Evolutionary conservation across 208 protist genomes (phyloP).

Genomic region (Trypanosoma caninum): DNA sequence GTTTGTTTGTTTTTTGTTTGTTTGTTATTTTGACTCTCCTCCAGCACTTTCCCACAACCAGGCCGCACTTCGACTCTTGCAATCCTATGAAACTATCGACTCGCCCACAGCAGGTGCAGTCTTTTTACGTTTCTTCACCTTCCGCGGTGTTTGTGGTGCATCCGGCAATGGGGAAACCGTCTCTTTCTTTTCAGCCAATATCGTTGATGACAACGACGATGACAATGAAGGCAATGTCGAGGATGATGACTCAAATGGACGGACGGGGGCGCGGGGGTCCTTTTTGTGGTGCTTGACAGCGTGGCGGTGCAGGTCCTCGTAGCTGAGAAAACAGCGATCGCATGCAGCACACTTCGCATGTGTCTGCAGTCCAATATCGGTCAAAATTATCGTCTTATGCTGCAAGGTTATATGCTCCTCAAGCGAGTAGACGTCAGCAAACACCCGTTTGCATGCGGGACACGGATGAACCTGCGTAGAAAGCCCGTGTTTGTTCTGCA

Average conservation of each 20-base stretch:
- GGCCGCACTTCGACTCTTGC: too few species aligned
- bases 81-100: not conserved
- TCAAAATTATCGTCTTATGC: conserved; percentile 41
- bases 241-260: conserved; percentile 28
- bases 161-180: not conserved
- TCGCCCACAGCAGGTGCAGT: not conserved
- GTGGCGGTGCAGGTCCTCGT: conserved; percentile 59
- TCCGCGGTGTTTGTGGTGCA: conserved; percentile 12
- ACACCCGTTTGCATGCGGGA: conserved; percentile 79
- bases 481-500: conserved; percentile 50
- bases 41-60: not conserved
- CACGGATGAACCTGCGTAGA: conserved; percentile 53
- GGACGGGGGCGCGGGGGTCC: conserved; percentile 37
- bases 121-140: conserved; percentile 21
- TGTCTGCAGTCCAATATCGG: conserved; percentile 46
- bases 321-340: conserved; percentile 52
- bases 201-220: not conserved
- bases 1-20: too few species aligned
- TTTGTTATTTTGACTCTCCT: too few species aligned
- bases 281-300: conserved; percentile 71
- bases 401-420: conserved; percentile 48
- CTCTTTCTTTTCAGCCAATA: not conserved
- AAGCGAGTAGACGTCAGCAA: conserved; percentile 57
- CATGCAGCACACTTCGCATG: conserved; percentile 52
- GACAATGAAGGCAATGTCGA: not conserved